phyloP scores from a whole-genome alignment of 306 rosid genomes.

The Quercus gilva region DNA sequence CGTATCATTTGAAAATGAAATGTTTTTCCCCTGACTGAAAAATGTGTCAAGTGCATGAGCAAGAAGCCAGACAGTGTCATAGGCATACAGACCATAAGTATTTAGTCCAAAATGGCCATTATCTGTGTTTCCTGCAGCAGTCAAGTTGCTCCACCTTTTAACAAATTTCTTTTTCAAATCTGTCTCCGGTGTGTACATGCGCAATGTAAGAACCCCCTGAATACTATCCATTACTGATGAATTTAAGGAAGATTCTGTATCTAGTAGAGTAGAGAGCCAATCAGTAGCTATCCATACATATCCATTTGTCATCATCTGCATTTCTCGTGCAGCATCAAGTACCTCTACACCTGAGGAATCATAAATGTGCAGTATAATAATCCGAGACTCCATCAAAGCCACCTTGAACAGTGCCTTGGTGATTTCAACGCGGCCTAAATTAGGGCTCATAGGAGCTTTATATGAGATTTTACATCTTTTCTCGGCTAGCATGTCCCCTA shows the following conservation, averaged over 20 bases:
- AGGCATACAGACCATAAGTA: constrained; percentile 57
- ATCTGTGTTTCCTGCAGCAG: constrained; percentile 22
- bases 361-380: constrained; percentile 61
- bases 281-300: constrained; percentile 87
- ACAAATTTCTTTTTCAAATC: constrained; percentile 54
- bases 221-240: constrained; percentile 41
- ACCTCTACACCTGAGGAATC: constrained; percentile 43
- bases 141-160: constrained; percentile 74
- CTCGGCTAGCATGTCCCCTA: constrained; percentile 75
- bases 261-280: constrained; percentile 67
- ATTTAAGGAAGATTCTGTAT: constrained; percentile 42
- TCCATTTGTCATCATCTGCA: constrained; percentile 79
- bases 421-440: constrained; percentile 45
- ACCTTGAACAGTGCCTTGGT: constrained; percentile 69
- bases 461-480: constrained; percentile 76
- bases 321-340: constrained; percentile 53
- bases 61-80: constrained; percentile 78
- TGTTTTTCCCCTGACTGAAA: constrained; percentile 57
- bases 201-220: constrained; percentile 74
- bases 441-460: constrained; percentile 66
- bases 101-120: constrained; percentile 47
- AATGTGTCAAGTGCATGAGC: constrained; percentile 75
- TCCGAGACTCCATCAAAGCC: constrained; percentile 72
- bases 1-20: constrained; percentile 63
- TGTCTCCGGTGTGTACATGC: constrained; percentile 64